A percentile compares a stretch with the other conserved stretches of the same genome.
These are phyloP conservation scores for Plasmodium vivax DNA, from an alignment of 169 alveolate genomes.

Conservation along the genomic window DNA sequence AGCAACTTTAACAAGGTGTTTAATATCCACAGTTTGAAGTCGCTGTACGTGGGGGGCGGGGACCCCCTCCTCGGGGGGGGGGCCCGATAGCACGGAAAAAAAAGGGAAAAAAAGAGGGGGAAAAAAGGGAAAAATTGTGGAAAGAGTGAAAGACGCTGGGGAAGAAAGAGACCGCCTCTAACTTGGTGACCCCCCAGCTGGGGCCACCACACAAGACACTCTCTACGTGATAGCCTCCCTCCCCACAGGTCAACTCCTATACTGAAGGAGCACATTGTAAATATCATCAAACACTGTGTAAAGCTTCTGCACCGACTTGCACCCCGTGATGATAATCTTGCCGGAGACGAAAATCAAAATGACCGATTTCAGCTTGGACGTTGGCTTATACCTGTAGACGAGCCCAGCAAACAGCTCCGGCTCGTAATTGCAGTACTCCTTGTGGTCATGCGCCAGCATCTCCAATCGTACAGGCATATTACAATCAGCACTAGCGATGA, in stretches of 20 bases:
- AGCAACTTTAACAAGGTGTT: slow-evolving; percentile 32
- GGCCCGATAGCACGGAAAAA: not conserved
- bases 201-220: too few relatives aligned
- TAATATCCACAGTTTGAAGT: slow-evolving; percentile 44
- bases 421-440: slow-evolving; percentile 94
- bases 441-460: slow-evolving; percentile 93
- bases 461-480: slow-evolving; percentile 97
- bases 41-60: slow-evolving; percentile 16
- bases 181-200: not conserved
- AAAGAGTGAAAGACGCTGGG: not conserved
- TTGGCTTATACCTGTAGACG: slow-evolving; percentile 80
- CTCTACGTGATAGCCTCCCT: too few relatives aligned
- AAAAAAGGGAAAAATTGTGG: not conserved
- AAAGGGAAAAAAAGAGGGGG: not conserved
- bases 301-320: slow-evolving; percentile 93
- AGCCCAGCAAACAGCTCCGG: slow-evolving; percentile 99
- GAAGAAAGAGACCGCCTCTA: not conserved
- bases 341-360: slow-evolving; percentile 98
- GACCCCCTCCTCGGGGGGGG: slow-evolving; percentile 36
- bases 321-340: slow-evolving; percentile 98
- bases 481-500: slow-evolving; percentile 98
- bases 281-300: slow-evolving; percentile 91
- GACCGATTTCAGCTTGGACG: slow-evolving; percentile 92
- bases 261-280: slow-evolving; percentile 91
- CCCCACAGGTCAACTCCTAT: slow-evolving; percentile 80